Conservation (phyloP, 2,329 filamentous ascomycete species). For the Trichoderma hamatum region DNA sequence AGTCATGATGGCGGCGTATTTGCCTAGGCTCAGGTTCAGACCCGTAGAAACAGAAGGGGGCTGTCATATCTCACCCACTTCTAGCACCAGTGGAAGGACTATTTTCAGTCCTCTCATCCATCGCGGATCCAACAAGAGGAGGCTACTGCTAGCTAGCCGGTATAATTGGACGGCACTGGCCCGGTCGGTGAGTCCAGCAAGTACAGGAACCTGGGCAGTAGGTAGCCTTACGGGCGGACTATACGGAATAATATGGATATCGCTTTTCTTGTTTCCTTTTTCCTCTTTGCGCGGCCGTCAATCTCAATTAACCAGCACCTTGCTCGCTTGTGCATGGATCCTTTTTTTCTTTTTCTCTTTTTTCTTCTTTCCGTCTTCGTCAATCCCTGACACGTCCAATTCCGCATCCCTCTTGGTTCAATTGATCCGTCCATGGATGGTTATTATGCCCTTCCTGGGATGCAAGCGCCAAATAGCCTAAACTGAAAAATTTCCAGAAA, state of each 20-base stretch:
- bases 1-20: neutral
- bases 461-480: constrained; percentile 18
- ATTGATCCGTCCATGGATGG: neutral
- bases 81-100: neutral
- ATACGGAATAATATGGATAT: neutral
- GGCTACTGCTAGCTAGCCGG: neutral
- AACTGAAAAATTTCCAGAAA: constrained; percentile 25
- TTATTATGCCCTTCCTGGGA: constrained; percentile 2
- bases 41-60: neutral
- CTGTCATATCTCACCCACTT: constrained; percentile 17
- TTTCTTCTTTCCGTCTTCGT: neutral
- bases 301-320: neutral
- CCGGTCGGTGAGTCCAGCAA: neutral
- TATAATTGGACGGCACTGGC: neutral
- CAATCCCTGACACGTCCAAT: constrained; percentile 1
- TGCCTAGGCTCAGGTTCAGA: neutral
- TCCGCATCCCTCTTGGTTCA: neutral
- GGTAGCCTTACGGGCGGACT: constrained; percentile 15
- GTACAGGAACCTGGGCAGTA: neutral
- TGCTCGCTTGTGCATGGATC: constrained; percentile 1
- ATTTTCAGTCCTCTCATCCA: neutral
- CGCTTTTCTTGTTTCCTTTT: neutral
- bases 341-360: neutral
- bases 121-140: neutral
- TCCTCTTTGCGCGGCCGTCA: neutral